Percentiles rank a stretch among this genome's conserved stretches.
Evolutionary conservation across 1,139 yeast genomes (phyloP).

Genomic region (Geotrichum carabidarum): DNA sequence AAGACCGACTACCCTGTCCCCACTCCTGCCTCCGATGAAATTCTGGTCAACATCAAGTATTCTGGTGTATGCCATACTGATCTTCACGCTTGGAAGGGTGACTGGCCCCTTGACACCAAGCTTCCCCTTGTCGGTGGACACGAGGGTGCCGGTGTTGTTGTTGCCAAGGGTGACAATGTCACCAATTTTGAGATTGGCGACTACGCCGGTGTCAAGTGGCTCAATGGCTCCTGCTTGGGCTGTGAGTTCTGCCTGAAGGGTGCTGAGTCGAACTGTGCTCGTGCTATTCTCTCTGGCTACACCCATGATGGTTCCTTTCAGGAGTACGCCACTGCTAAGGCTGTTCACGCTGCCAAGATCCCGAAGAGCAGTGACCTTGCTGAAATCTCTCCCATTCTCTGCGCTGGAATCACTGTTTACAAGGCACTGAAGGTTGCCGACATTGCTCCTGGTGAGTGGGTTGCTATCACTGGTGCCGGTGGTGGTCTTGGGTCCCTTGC

Average conservation of each 20-base stretch:
- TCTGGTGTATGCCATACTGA: slow-evolving; percentile 67
- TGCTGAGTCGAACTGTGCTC: slow-evolving; percentile 60
- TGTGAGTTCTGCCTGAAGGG: slow-evolving; percentile 70
- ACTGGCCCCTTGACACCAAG: slow-evolving; percentile 61
- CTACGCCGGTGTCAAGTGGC: slow-evolving; percentile 65
- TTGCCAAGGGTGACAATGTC: slow-evolving; percentile 62
- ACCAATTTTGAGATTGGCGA: slow-evolving; percentile 70
- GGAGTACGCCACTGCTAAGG: slow-evolving; percentile 70
- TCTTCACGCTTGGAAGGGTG: slow-evolving; percentile 68
- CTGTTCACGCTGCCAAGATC: slow-evolving; percentile 67
- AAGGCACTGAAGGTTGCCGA: slow-evolving; percentile 62
- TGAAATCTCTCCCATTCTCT: slow-evolving; percentile 55
- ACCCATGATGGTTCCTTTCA: slow-evolving; percentile 71
- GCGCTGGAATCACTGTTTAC: slow-evolving; percentile 71
- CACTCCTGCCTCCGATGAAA: slow-evolving; percentile 52
- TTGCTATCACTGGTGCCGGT: slow-evolving; percentile 64
- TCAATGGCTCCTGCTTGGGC: slow-evolving; percentile 65
- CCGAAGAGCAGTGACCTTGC: slow-evolving; percentile 62
- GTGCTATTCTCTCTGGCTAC: slow-evolving; percentile 61
- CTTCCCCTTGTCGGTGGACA: slow-evolving; percentile 76
- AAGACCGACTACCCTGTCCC: slow-evolving; percentile 54
- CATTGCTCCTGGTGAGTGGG: slow-evolving; percentile 60
- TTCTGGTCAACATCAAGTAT: slow-evolving; percentile 57
- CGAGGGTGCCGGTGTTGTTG: slow-evolving; percentile 83
- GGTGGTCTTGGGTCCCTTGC: slow-evolving; percentile 71